These are phyloP conservation scores for Castanopsis chinensis DNA, from an alignment of 306 rosid genomes.

Conservation along the genomic window DNA sequence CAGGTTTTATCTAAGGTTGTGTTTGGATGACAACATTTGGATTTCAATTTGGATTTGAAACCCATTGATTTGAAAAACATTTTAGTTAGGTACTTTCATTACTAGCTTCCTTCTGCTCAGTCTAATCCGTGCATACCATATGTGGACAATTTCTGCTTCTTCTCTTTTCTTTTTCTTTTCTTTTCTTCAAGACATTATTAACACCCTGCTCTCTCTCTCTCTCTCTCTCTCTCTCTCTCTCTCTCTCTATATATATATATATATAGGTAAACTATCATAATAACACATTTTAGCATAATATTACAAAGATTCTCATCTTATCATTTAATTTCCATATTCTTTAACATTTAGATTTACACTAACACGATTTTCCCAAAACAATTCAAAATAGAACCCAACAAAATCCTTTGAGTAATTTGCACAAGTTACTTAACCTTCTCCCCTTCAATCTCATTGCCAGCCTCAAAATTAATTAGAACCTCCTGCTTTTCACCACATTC, in stretches of 20 bases:
- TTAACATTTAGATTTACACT: conserved; percentile 14
- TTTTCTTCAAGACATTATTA: no score
- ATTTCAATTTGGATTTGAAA: no score
- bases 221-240: no score
- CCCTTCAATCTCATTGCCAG: background rate
- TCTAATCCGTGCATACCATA: background rate
- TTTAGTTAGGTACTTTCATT: background rate
- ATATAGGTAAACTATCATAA: no score
- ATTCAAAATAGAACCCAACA: background rate
- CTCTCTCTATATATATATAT: no score
- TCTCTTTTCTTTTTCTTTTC: no score
- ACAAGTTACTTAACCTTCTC: background rate
- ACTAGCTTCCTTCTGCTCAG: background rate
- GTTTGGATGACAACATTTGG: no score
- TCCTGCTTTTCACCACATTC: conserved; percentile 19
- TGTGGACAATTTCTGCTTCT: no score
- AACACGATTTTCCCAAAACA: background rate
- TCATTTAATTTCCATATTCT: conserved; percentile 4
- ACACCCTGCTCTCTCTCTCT: background rate
- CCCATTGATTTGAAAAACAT: no score
- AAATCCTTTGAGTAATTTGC: background rate
- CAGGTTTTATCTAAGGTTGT: background rate
- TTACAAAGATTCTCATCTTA: background rate
- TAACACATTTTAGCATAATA: background rate
- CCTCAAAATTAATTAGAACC: conserved; percentile 10